These are phyloP conservation scores for Amanita exitialis DNA, from an alignment of 768 basidiomycete genomes.

Conservation along the genomic window DNA sequence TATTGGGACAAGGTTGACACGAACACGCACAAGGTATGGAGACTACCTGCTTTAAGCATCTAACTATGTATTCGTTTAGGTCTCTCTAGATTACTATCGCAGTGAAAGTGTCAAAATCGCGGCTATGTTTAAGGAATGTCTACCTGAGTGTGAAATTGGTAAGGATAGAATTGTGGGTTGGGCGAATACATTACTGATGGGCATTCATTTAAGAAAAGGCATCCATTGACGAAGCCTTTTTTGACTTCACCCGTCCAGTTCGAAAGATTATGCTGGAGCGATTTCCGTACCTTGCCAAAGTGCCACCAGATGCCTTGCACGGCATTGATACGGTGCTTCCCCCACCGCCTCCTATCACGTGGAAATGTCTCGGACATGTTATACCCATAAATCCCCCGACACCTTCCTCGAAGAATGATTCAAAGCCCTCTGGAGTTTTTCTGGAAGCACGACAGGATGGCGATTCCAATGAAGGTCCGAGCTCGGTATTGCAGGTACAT, in stretches of 20 bases:
- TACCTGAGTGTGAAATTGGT: constrained; percentile 82
- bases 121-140: constrained; percentile 66
- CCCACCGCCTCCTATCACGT: constrained; percentile 52
- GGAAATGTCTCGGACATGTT: constrained; percentile 51
- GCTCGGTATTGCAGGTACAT: not conserved
- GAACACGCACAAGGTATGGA: constrained; percentile 78
- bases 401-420: constrained; percentile 12
- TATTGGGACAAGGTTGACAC: constrained; percentile 91
- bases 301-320: constrained; percentile 57
- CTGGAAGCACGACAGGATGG: not conserved
- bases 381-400: constrained; percentile 42
- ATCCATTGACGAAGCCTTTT: constrained; percentile 94
- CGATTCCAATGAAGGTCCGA: not conserved
- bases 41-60: not conserved
- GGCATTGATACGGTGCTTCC: constrained; percentile 76
- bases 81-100: constrained; percentile 89
- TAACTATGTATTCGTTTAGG: constrained; percentile 30
- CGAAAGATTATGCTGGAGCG: constrained; percentile 61
- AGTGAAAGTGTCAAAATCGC: constrained; percentile 86
- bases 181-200: not conserved
- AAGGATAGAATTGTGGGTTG: constrained; percentile 3
- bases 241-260: constrained; percentile 83
- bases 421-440: not conserved
- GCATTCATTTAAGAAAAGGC: constrained; percentile 68
- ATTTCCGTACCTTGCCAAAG: constrained; percentile 66